Base-by-base conservation (phyloP, 768 basidiomycete genomes). In the Pulveroboletus sp. region DNA sequence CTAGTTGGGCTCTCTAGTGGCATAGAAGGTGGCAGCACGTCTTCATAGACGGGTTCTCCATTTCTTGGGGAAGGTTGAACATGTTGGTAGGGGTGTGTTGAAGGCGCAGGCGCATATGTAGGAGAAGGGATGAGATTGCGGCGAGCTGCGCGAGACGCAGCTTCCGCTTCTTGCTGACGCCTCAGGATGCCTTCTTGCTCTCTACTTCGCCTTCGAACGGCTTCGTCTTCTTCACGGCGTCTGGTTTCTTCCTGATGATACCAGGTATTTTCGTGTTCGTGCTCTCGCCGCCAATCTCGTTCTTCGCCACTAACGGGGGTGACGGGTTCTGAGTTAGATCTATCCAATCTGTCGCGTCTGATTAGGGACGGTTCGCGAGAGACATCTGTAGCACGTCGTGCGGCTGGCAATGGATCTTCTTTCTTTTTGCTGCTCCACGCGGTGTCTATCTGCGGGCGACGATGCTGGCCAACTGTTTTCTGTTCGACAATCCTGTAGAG, bases 1-100 rank as follows among this genome's bases (percentile, higher is more conserved):
- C 72, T 71, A 17, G 73, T 73, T 30, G 85, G 86, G 55, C 75
- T 83, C 65, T 89, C 81, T 13, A 86, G 65, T n/a, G 86, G 84
- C 71, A 86, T 72, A 27, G 71, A 59, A 31, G 67, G 61, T 16
- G 76, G 76, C 20, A 60, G 50, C 7, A 19, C 62, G 14, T 66
- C 65, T 49, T 64, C 63, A 55, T 69, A 64, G 30, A 65, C 26
- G n/a, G 51, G 48, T 49, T 67, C 57, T 45, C 63, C 62, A 14
- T 59, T 56, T 55, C 67, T 70, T 36, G 68, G 62, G 35, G 54
- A 60, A 43, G 59, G 51, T n/a, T 64, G 61, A 40, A 22, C 27
- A 37, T 71, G 68, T 34, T 73, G 75, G 27, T 71, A 64, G n/a
- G 57, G 55, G 23, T 63, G 53, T 14, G 66, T 62, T 47, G 67